These are phyloP conservation scores for Sutorius eximius DNA, from an alignment of 1,284 basidiomycete genomes.

Conservation along the genomic window DNA sequence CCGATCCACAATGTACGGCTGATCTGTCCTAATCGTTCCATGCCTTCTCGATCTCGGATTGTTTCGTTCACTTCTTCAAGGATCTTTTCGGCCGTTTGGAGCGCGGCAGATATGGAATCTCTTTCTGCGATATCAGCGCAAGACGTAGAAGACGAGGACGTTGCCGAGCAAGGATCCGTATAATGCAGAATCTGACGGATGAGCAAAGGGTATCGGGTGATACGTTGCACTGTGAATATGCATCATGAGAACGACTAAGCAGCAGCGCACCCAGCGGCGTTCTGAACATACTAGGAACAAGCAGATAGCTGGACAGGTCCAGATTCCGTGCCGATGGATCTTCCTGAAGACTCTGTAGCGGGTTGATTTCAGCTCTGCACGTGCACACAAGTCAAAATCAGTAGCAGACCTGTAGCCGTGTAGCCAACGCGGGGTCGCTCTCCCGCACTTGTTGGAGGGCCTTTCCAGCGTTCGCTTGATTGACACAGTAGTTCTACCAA, in stretches of 20 bases:
- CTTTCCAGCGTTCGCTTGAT: constrained; percentile 80
- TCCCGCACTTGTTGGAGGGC: constrained; percentile 76
- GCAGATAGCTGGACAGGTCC: constrained; percentile 87
- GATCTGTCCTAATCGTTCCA: constrained; percentile 68
- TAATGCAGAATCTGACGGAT: constrained; percentile 85
- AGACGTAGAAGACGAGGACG: constrained; percentile 1
- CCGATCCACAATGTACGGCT: constrained; percentile 85
- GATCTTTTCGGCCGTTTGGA: constrained; percentile 69
- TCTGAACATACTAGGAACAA: constrained; percentile 75
- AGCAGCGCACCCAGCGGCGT: not conserved
- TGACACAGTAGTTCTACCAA: constrained; percentile 85
- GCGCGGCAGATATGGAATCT: constrained; percentile 54
- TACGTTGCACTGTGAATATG: constrained; percentile 79
- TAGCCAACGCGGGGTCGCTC: constrained; percentile 62
- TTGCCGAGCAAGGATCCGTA: constrained; percentile 46
- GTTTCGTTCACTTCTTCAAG: constrained; percentile 85
- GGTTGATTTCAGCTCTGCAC: not conserved
- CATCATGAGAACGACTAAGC: not conserved
- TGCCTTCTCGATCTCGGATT: constrained; percentile 82
- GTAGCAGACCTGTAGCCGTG: constrained; percentile 62
- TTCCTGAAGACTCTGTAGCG: constrained; percentile 59
- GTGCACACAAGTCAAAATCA: not conserved
- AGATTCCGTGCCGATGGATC: constrained; percentile 79
- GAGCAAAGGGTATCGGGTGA: constrained; percentile 89
- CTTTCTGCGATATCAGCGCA: constrained; percentile 43